Conservation (phyloP, 257 asterid species). For the Osmanthus fragrans region DNA sequence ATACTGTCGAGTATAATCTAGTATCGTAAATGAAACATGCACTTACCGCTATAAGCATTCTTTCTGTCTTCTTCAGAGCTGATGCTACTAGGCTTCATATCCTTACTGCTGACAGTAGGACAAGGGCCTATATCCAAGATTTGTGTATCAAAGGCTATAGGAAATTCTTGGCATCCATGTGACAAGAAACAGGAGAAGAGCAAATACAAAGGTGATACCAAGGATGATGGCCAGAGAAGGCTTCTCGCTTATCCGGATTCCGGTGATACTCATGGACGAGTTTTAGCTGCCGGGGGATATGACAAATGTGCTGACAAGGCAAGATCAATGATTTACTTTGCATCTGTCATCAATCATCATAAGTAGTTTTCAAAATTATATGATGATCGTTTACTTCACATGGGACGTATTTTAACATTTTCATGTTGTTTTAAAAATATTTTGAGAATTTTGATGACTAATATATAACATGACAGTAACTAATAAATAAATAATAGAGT, state of each 20-base stretch:
- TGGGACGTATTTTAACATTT: not conserved
- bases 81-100: constrained; percentile 80
- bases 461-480: not conserved
- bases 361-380: not conserved
- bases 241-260: constrained; percentile 27
- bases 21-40: not conserved
- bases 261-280: constrained; percentile 31
- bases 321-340: constrained; percentile 3
- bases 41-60: not conserved
- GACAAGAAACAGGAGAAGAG: constrained; percentile 21
- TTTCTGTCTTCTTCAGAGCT: constrained; percentile 45
- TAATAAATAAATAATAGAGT: not conserved
- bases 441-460: not conserved
- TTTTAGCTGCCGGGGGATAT: constrained; percentile 40
- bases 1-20: not conserved
- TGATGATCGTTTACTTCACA: not conserved
- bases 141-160: constrained; percentile 51
- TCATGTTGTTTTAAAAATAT: not conserved
- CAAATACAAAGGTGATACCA: constrained; percentile 25
- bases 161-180: constrained; percentile 81
- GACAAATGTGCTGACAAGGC: constrained; percentile 57
- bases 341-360: not conserved
- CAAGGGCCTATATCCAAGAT: constrained; percentile 47
- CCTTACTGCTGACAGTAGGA: constrained; percentile 55
- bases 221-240: constrained; percentile 26